These are phyloP conservation scores for Scortechinia acanthostroma DNA, from an alignment of 2,329 filamentous ascomycete genomes.

Conservation along the genomic window DNA sequence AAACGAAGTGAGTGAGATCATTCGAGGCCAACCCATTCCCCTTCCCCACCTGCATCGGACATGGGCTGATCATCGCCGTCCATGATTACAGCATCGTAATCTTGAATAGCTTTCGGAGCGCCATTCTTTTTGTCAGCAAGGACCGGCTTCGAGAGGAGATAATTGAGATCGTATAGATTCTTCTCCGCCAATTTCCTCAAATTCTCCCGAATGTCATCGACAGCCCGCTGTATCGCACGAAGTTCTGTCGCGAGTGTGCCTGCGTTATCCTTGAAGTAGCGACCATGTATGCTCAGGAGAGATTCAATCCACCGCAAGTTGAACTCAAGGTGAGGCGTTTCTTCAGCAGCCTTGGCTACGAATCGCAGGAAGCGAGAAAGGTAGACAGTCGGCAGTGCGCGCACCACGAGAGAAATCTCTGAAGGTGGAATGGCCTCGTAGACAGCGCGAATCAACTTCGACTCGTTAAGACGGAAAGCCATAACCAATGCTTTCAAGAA, in stretches of 20 bases:
- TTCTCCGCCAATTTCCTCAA: conserved; percentile 77
- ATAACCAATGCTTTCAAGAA: conserved; percentile 91
- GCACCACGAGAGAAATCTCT: conserved; percentile 73
- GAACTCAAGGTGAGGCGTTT: conserved; percentile 89
- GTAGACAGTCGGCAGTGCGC: conserved; percentile 76
- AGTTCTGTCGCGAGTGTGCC: conserved; percentile 78
- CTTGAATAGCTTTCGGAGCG: not conserved
- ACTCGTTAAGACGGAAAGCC: conserved; percentile 91
- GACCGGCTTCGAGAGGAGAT: conserved; percentile 53
- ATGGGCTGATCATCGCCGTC: not conserved
- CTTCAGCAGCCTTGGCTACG: conserved; percentile 78
- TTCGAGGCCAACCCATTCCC: not conserved
- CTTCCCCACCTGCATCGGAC: not conserved
- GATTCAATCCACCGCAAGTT: conserved; percentile 89
- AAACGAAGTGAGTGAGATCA: not conserved
- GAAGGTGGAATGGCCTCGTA: conserved; percentile 75
- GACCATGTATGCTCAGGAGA: conserved; percentile 73
- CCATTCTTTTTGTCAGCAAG: conserved; percentile 8
- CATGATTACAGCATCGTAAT: not conserved
- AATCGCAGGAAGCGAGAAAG: conserved; percentile 79
- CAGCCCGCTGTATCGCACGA: conserved; percentile 72
- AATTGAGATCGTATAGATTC: conserved; percentile 84
- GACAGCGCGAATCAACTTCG: conserved; percentile 72
- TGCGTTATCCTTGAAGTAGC: conserved; percentile 75
- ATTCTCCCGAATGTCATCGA: conserved; percentile 75